Percentiles rank a stretch among this genome's conserved stretches.
Conservation (phyloP, 441 rosid species). For the Euphorbia corollata region DNA sequence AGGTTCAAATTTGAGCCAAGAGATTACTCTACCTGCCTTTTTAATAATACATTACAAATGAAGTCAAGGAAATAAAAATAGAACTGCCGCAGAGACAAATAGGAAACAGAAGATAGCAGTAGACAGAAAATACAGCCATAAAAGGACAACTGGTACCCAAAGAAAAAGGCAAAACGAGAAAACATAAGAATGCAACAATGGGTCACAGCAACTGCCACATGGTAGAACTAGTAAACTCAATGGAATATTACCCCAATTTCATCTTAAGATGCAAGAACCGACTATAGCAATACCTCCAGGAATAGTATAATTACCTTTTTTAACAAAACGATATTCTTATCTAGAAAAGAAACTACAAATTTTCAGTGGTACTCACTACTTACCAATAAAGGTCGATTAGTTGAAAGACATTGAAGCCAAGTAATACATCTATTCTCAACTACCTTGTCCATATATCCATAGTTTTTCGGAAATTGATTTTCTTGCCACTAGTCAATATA, state of each 20-base stretch:
- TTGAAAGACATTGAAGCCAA: too few relatives aligned
- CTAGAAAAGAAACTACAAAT: too few relatives aligned
- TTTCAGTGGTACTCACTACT: too few relatives aligned
- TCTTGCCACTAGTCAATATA: not conserved
- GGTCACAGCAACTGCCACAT: not conserved
- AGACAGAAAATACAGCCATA: not conserved
- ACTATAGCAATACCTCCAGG: too few relatives aligned
- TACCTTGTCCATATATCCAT: not conserved
- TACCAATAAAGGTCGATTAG: too few relatives aligned
- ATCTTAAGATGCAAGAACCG: not conserved
- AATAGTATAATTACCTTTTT: too few relatives aligned
- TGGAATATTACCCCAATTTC: not conserved
- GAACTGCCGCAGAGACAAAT: not conserved
- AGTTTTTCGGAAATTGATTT: not conserved
- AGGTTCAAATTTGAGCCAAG: not conserved
- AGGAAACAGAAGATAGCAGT: not conserved
- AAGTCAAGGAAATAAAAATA: not conserved
- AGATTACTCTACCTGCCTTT: not conserved
- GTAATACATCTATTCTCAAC: too few relatives aligned
- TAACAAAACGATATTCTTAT: too few relatives aligned
- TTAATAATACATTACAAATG: not conserved
- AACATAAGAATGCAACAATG: not conserved
- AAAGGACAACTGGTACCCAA: not conserved
- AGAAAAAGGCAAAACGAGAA: not conserved
- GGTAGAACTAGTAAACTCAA: slow-evolving; percentile 1